Evolutionary conservation across 768 basidiomycete species (phyloP).

Genomic region (Neoboletus subvelutipes): DNA sequence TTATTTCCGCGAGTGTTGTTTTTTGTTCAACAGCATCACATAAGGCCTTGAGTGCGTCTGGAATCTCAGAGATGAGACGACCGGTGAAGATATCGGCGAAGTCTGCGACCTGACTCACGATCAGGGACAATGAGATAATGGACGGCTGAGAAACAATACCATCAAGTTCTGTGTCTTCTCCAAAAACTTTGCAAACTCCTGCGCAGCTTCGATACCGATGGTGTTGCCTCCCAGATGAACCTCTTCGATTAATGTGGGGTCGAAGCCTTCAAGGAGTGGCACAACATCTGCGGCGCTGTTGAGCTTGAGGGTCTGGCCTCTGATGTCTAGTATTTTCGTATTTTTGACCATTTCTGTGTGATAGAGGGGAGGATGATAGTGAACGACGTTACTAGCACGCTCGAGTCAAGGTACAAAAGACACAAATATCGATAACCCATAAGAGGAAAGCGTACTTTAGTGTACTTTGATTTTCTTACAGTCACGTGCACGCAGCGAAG

Average conservation of each 20-base stretch:
- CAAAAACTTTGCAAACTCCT: conserved; percentile 79
- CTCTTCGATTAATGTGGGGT: conserved; percentile 73
- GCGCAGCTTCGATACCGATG: conserved; percentile 86
- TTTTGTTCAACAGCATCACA: conserved; percentile 85
- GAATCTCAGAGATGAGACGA: conserved; percentile 93
- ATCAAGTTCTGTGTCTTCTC: conserved; percentile 63
- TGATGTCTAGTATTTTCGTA: conserved; percentile 27
- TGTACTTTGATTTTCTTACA: not conserved
- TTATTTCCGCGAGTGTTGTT: conserved; percentile 77
- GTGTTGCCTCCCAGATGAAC: conserved; percentile 95
- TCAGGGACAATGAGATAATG: not conserved
- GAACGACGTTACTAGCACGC: not conserved
- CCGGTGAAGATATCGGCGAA: conserved; percentile 98
- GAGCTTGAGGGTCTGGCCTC: conserved; percentile 60
- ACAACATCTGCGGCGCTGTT: conserved; percentile 72
- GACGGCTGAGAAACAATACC: conserved; percentile 39
- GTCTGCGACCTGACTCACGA: conserved; percentile 73
- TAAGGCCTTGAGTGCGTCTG: conserved; percentile 80
- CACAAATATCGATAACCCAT: conserved; percentile 19
- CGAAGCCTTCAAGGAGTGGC: conserved; percentile 64
- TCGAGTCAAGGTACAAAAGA: not conserved
- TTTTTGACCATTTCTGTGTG: conserved; percentile 17
- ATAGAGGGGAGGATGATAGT: not conserved
- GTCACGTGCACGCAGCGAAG: conserved; percentile 23
- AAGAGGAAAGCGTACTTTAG: conserved; percentile 14